phyloP scores from a whole-genome alignment of 495 filamentous ascomycete species.

The Collariella sp. region DNA sequence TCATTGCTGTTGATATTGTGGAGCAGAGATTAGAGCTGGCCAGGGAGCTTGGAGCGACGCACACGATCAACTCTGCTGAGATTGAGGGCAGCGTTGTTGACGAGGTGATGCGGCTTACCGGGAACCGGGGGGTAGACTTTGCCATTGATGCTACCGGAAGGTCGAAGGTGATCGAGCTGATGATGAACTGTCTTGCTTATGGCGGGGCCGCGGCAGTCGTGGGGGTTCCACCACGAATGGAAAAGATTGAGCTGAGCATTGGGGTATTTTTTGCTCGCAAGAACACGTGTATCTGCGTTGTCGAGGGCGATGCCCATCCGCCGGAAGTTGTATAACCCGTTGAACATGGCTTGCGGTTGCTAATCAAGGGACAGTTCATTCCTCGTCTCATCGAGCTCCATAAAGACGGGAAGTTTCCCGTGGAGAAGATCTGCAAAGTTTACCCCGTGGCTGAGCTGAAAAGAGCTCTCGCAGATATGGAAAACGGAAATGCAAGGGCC shows the following conservation, averaged over 20 bases:
- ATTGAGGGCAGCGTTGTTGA: constrained; percentile 4
- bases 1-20: constrained; percentile 41
- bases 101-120: constrained; percentile 3
- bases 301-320: constrained; percentile 11
- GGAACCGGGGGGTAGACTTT: constrained; percentile 6
- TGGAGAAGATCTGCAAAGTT: constrained; percentile 35
- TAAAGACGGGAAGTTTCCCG: constrained; percentile 33
- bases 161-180: constrained; percentile 6
- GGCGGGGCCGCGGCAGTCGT: constrained; percentile 11
- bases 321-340: constrained; percentile 5
- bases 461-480: constrained; percentile 34
- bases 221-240: neutral
- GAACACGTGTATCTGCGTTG: constrained; percentile 21
- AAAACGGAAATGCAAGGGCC: constrained; percentile 25
- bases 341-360: neutral
- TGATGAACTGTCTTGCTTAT: constrained; percentile 9
- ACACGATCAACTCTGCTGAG: constrained; percentile 28
- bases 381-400: constrained; percentile 32
- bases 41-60: constrained; percentile 35
- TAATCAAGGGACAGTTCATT: constrained; percentile 21
- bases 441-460: constrained; percentile 35
- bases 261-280: constrained; percentile 13
- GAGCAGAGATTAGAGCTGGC: constrained; percentile 35
- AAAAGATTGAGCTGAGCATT: neutral
- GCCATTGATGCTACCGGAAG: constrained; percentile 11